Conservation (phyloP, 2,329 filamentous ascomycete genomes). For the Monilinia fructigena region DNA sequence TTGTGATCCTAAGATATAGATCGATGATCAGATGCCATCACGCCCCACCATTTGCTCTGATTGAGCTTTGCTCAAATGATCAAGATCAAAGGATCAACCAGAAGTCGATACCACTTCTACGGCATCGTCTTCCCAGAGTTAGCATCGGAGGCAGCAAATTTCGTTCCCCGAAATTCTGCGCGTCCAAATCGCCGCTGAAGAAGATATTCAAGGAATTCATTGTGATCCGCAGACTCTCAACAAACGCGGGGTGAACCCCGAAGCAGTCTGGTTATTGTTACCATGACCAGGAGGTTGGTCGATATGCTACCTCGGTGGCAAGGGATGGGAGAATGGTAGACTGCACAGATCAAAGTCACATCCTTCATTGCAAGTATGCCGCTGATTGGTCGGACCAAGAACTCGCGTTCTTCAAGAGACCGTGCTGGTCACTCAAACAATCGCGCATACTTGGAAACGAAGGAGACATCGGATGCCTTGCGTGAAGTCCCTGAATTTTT, state of each 20-base stretch:
- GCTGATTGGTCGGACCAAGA: constrained; percentile 1
- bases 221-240: neutral
- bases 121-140: neutral
- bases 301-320: constrained; percentile 17
- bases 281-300: constrained; percentile 6
- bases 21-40: neutral
- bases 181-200: neutral
- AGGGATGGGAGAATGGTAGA: constrained; percentile 20
- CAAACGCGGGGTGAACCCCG: neutral
- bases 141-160: constrained; percentile 11
- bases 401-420: constrained; percentile 20
- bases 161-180: constrained; percentile 12
- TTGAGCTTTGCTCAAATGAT: neutral
- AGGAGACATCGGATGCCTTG: constrained; percentile 1
- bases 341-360: neutral
- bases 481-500: neutral
- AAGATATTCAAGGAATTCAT: constrained; percentile 2
- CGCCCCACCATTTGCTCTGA: neutral
- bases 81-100: neutral
- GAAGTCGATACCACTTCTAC: constrained; percentile 1
- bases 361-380: constrained; percentile 18
- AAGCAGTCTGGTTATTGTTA: constrained; percentile 13
- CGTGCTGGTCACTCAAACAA: neutral
- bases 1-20: neutral
- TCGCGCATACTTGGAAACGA: neutral